These are phyloP conservation scores for Leishmania mexicana DNA, from an alignment of 208 protist species.

Conservation along the genomic window DNA sequence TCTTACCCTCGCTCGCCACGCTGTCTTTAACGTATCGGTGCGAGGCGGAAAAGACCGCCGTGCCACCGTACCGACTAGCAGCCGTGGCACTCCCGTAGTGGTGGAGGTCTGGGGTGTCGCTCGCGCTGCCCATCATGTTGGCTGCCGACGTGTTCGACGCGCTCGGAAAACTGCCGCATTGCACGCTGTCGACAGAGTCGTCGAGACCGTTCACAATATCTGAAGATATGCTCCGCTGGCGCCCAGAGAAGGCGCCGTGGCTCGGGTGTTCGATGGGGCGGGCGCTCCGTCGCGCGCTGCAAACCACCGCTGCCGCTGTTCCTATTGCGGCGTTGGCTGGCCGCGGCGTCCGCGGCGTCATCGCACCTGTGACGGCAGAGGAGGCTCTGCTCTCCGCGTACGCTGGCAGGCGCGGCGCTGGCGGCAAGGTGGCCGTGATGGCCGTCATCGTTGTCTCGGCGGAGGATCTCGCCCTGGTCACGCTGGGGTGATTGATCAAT, in stretches of 20 bases:
- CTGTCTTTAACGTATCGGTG: slow-evolving; percentile 17
- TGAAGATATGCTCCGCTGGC: slow-evolving; percentile 12
- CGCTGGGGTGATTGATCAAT: not conserved
- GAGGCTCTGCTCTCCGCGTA: not conserved
- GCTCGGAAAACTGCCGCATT: slow-evolving; percentile 11
- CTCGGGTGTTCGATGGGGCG: not conserved
- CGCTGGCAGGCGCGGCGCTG: not conserved
- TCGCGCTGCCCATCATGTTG: not conserved
- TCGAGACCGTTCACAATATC: slow-evolving; percentile 23
- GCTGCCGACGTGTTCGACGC: not conserved
- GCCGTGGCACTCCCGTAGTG: not conserved
- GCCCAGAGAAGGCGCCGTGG: slow-evolving; percentile 2
- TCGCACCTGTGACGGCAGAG: not conserved
- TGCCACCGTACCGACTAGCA: slow-evolving; percentile 1
- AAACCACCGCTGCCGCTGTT: not conserved
- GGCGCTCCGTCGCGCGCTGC: not conserved
- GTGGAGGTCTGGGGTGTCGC: not conserved
- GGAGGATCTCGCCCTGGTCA: not conserved
- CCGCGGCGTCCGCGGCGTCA: not conserved
- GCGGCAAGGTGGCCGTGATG: not conserved
- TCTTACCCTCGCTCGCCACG: not conserved
- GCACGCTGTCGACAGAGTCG: slow-evolving; percentile 30
- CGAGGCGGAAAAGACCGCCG: not conserved
- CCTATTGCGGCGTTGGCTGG: not conserved
- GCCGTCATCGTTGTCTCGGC: not conserved